Evolutionary conservation across 1,139 yeast species (phyloP).

Genomic region (Suhomyces bribrorum): DNA sequence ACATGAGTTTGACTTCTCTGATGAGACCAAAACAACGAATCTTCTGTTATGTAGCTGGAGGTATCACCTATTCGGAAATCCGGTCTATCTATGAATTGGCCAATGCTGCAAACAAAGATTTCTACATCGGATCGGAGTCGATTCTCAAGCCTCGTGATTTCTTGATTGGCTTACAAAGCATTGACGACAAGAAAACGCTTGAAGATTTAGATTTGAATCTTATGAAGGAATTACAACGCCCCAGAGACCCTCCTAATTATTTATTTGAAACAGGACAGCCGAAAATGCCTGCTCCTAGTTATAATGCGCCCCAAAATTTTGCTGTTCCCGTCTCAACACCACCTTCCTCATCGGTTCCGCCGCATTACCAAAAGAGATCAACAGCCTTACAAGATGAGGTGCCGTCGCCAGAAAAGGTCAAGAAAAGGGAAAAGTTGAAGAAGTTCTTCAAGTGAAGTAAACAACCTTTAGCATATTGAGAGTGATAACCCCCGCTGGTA

Average conservation of each 20-base stretch:
- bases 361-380: slow-evolving; percentile 34
- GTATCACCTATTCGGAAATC: slow-evolving; percentile 80
- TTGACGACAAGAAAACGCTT: slow-evolving; percentile 37
- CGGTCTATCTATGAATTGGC: slow-evolving; percentile 76
- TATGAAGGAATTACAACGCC: slow-evolving; percentile 24
- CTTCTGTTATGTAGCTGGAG: slow-evolving; percentile 86
- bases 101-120: slow-evolving; percentile 62
- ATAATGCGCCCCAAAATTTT: slow-evolving; percentile 8
- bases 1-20: slow-evolving; percentile 16
- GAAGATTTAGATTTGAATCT: slow-evolving; percentile 39
- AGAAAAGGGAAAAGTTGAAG: slow-evolving; percentile 39
- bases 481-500: too few species aligned
- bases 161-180: slow-evolving; percentile 46
- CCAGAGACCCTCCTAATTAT: slow-evolving; percentile 37
- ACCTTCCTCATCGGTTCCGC: slow-evolving; percentile 18
- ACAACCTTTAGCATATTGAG: too few species aligned
- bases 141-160: slow-evolving; percentile 65
- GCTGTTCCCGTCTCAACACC: slow-evolving; percentile 5
- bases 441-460: slow-evolving; percentile 35
- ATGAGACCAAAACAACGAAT: slow-evolving; percentile 65
- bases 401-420: slow-evolving; percentile 25
- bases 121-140: slow-evolving; percentile 82
- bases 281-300: slow-evolving; percentile 13
- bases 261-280: slow-evolving; percentile 32
- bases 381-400: slow-evolving; percentile 12